Evolutionary conservation across 139 green algal genomes (phyloP), one percentile per base, ranked within the genome.

Genomic region (Eudorina sp.): DNA sequence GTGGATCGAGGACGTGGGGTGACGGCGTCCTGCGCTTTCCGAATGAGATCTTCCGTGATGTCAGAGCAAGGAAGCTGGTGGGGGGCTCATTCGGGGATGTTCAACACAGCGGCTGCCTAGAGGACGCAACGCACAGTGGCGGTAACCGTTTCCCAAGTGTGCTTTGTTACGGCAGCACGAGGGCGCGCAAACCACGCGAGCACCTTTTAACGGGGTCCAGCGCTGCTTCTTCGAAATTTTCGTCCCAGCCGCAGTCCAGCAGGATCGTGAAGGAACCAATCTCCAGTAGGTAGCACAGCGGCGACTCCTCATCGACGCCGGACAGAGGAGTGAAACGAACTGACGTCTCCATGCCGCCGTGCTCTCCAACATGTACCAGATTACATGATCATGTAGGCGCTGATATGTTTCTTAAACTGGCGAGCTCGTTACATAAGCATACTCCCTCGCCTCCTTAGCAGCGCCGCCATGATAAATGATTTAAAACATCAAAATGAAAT

Each of bases 191-290:
- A n/a, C n/a, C n/a, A n/a, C n/a, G n/a, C n/a, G n/a, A 27, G 73
- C 75, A 92, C 90, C 64, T 87, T 51, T 87, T 90, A 0, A 99
- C 48, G 0, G 94, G 93, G n/a, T 94, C 69, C 46, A 99, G 86
- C 27, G 92, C 51, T 0, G 51, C 53, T 0, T 77, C 8, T n/a
- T 96, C 85, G 53, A 96, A 98, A 7, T 16, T 38, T 3, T 98
- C 96, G 43, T 92, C 91, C 97, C 97, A 99, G 21, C 97, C 97
- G 85, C 97, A 99, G 74, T 99, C 97, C 8, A 99, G 82, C 88
- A 99, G 84, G 27, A 99, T 88, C 1, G 83, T 94, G 40, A 95
- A 82, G 18, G 69, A 83, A 69, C 96, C 92, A 0, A 98, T 79
- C 43, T 96, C 66, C 55, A 99, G 91, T 51, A 99, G 90, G 58